Percentiles rank a stretch among this genome's conserved stretches.
Conservation (phyloP, 345 rosid species). For the Eucalyptus tenuipes region DNA sequence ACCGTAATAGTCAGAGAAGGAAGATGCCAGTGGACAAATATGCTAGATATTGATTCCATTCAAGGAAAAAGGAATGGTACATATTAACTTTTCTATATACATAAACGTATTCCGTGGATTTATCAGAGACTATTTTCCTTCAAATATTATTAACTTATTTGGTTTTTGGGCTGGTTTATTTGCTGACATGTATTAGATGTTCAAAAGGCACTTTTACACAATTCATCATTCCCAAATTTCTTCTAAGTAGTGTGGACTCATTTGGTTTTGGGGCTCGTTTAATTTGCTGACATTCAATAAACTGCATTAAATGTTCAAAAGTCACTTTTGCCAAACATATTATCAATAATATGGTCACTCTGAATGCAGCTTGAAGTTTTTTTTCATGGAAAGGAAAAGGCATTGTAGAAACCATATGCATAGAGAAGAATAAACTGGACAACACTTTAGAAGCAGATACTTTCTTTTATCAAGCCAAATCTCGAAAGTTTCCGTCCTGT, state of each 20-base stretch:
- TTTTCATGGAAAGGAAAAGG: background rate
- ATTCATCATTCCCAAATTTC: background rate
- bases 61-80: background rate
- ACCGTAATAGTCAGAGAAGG: background rate
- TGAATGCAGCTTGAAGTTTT: background rate
- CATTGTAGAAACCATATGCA: background rate
- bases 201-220: background rate
- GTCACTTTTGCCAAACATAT: background rate
- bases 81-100: background rate
- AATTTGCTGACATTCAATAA: background rate
- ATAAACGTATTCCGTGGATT: background rate
- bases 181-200: background rate
- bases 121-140: background rate
- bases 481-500: slow-evolving; percentile 92
- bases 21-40: background rate
- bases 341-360: background rate
- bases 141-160: background rate
- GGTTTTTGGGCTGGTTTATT: background rate
- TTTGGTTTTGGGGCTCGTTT: background rate
- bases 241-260: background rate
- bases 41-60: background rate
- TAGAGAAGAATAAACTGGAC: background rate
- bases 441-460: slow-evolving; percentile 23
- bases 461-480: slow-evolving; percentile 82
- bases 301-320: background rate